Evolutionary conservation across 2,329 filamentous ascomycete genomes (phyloP).

Genomic region (Epichloe bromicola): DNA sequence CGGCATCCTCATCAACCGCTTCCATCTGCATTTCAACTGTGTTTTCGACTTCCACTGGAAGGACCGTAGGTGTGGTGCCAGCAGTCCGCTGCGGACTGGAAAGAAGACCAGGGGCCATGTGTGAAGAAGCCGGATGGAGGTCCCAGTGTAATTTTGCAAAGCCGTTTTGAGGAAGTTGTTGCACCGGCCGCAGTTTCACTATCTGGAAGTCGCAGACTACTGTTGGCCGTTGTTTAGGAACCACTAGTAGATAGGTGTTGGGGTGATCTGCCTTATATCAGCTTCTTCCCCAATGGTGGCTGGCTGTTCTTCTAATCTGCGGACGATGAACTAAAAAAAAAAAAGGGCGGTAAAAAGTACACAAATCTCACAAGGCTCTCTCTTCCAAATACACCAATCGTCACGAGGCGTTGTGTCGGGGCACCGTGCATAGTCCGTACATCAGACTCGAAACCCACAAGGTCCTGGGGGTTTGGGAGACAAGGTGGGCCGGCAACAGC

Average conservation of each 20-base stretch:
- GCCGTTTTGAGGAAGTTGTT: background rate
- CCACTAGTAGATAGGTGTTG: background rate
- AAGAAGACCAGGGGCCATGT: constrained; percentile 6
- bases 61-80: background rate
- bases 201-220: background rate
- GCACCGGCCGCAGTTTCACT: background rate
- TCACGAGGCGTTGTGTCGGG: background rate
- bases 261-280: background rate
- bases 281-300: background rate
- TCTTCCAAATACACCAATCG: background rate
- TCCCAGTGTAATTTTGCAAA: background rate
- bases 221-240: background rate
- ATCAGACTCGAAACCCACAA: background rate
- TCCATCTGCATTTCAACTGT: constrained; percentile 9
- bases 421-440: background rate
- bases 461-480: background rate
- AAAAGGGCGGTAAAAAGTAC: background rate
- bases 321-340: background rate
- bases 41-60: constrained; percentile 5
- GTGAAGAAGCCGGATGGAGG: background rate
- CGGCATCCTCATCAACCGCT: constrained; percentile 12
- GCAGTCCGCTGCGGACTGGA: constrained; percentile 1
- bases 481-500: background rate
- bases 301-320: background rate
- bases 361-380: background rate